Evolutionary conservation across 805 yeast genomes (phyloP).

Genomic region (Suhomyces xylopsoci): DNA sequence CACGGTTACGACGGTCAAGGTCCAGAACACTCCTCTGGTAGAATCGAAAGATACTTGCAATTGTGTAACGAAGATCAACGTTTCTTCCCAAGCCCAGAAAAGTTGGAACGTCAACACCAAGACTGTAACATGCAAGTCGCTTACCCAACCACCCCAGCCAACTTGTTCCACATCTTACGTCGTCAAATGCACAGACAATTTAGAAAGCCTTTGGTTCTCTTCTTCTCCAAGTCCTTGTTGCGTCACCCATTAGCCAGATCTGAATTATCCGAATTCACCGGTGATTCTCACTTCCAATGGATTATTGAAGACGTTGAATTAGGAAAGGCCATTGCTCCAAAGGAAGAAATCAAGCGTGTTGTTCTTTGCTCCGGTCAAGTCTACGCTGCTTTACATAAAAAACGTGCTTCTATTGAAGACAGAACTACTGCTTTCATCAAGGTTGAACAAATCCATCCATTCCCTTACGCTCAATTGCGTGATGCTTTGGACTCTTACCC

Average conservation of each 20-base stretch:
- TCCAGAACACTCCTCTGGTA: conserved; percentile 98
- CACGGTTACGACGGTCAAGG: conserved; percentile 99
- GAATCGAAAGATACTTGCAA: conserved; percentile 95
- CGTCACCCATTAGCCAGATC: conserved; percentile 99
- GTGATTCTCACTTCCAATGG: conserved; percentile 92
- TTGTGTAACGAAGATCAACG: conserved; percentile 95
- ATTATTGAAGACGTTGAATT: conserved; percentile 88
- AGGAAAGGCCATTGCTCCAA: conserved; percentile 70
- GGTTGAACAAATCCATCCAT: conserved; percentile 95
- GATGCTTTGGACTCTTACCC: conserved; percentile 81
- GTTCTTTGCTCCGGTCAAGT: conserved; percentile 92
- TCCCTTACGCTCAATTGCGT: conserved; percentile 94
- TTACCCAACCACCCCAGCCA: conserved; percentile 97
- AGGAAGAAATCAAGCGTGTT: conserved; percentile 83
- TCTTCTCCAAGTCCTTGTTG: conserved; percentile 90
- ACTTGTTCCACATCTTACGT: conserved; percentile 92
- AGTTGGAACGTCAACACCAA: conserved; percentile 95
- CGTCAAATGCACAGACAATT: conserved; percentile 99
- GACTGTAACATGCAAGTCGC: conserved; percentile 98
- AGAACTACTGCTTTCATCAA: conserved; percentile 84
- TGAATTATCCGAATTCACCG: conserved; percentile 75
- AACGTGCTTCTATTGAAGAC: conserved; percentile 72
- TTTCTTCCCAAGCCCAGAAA: conserved; percentile 83
- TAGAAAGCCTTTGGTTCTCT: conserved; percentile 82
- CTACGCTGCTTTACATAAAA: conserved; percentile 85